Evolutionary conservation across 2,329 filamentous ascomycete genomes (phyloP), one percentile per base, ranked within the genome.

Genomic region (Leptographium galeiforme): DNA sequence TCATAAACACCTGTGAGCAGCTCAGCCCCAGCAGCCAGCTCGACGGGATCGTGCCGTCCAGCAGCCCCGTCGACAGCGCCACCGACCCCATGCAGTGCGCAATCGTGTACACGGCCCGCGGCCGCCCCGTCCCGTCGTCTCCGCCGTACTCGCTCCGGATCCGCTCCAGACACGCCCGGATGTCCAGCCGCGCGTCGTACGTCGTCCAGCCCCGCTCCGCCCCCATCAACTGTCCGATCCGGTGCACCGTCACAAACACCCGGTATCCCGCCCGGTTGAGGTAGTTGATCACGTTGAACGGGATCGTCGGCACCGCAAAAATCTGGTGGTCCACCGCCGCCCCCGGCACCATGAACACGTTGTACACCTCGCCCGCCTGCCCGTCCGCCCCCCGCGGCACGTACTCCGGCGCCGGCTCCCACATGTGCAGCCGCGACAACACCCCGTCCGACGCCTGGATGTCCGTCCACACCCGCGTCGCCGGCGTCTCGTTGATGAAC

Each of bases 71-170:
- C 0, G 76, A 67, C 52, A 79, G 71, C 1, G 80, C 77, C 0
- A 84, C 78, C 45, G 77, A 76, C 32, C 81, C 81, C 71, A 82
- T 78, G 63, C 81, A 85, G 64, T 85, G 81, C 1, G 75, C 72
- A 39, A 84, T 70, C 4, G 73, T 72, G 63, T 84, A 84, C 39
- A 80, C 65, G 50, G 70, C 71, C 16, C 56, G 47, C 11, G 52
- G 50, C 34, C 51, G 19, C 4, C 12, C 4, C 25, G 6, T 7
- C 34, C 8, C 48, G 48, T n/a, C 14, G 39, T 19, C 49, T 30
- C 44, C 14, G 13, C 64, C 60, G 56, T 67, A 68, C 1, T 64
- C 52, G 36, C 66, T 54, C 7, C 78, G 73, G 52, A 84, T 77
- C 57, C 69, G 68, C 55, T 77, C 68, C 11, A 82, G 64, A 39